Conservation (phyloP, 306 rosid genomes). For the Lathyrus aphaca region DNA sequence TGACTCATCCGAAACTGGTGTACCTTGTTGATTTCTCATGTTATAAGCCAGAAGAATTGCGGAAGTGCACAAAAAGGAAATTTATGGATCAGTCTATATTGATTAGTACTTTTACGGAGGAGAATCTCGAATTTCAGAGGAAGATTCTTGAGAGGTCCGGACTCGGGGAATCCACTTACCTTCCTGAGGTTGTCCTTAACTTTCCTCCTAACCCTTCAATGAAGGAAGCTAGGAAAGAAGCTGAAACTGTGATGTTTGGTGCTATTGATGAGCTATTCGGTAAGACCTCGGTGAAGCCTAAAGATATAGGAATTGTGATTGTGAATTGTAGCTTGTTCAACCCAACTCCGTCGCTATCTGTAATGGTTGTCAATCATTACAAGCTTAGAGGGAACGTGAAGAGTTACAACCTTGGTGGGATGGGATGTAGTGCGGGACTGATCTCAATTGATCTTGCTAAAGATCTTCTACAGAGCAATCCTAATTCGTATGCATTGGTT, state of each 20-base stretch:
- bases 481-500: conserved; percentile 79
- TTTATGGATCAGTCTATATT: conserved; percentile 75
- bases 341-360: conserved; percentile 92
- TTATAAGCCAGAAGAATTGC: conserved; percentile 80
- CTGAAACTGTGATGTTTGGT: conserved; percentile 82
- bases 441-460: conserved; percentile 88
- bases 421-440: conserved; percentile 97
- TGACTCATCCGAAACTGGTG: conserved; percentile 77
- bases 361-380: conserved; percentile 85
- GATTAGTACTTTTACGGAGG: conserved; percentile 64
- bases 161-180: conserved; percentile 81
- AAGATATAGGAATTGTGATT: conserved; percentile 84
- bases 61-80: conserved; percentile 72
- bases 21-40: conserved; percentile 85
- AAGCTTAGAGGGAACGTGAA: conserved; percentile 82
- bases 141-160: conserved; percentile 95
- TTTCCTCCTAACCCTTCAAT: conserved; percentile 91
- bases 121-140: conserved; percentile 71
- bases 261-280: conserved; percentile 79
- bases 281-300: conserved; percentile 75
- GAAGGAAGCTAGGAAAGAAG: conserved; percentile 95
- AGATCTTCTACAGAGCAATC: conserved; percentile 85
- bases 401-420: conserved; percentile 84
- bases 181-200: conserved; percentile 84
- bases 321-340: conserved; percentile 90